Base-by-base conservation (phyloP, 805 yeast genomes). In the Lachancea cidri region DNA sequence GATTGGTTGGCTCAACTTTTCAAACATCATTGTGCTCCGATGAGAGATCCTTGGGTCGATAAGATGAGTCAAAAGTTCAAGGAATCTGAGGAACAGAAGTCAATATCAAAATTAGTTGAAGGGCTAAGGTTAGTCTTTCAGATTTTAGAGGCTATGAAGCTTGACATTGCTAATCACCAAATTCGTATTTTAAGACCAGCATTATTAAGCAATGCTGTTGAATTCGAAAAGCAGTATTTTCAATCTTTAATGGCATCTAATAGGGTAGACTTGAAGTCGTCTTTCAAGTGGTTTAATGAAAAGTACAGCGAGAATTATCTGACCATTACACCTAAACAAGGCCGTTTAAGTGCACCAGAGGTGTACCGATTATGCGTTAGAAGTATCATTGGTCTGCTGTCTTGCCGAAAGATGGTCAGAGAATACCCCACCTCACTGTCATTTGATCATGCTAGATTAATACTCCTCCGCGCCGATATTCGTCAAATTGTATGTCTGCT, bases 101-200 rank as follows among this genome's bases (percentile, higher is more conserved):
- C 77, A n/a, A 61, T 73, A 4, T 47, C 65, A 4, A 69, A 71
- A 46, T 67, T 88, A 31, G 83, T 86, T 22, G 86, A 79, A 25
- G 96, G 94, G 1, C 66, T 91, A 39, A 73, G 88, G 42, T 74
- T 81, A 61, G 73, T 86, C 6, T 86, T 89, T 57, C 81, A 84
- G 44, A 83, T 91, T 43, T 69, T 91, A 48, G 97, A 89, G 62
- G 91, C 95, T 8, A 88, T 89, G 95, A 91, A 89, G 61, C 70
- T 89, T 47, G 97, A 91, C 57, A 93, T 88, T 42, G 96, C 97
- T 13, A 89, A 89, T 64, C 96, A 89, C 58, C 96, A 89, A 65
- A 86, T 91, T 41, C 73, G 95, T 50, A 78, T 86, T 16, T 68
- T 88, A 40, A 73, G 96, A 54, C 95, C 96, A 2, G 82, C 83